Base-by-base conservation (phyloP, 345 rosid genomes). In the Anastatica hierochuntica region DNA sequence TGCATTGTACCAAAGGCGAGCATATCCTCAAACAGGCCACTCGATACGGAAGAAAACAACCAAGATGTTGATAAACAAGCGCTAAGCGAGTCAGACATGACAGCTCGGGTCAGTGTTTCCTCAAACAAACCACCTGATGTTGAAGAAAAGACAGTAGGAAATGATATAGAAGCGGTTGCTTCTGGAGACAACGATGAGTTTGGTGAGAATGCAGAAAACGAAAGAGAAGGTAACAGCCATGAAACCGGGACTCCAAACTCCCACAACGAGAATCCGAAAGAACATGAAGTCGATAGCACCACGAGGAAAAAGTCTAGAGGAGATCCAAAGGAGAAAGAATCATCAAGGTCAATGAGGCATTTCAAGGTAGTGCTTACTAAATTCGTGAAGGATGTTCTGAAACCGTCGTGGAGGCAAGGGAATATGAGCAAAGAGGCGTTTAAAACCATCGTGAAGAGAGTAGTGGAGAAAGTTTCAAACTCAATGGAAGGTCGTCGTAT, bases 351-450 rank as follows among this genome's bases (percentile, higher is more conserved):
- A 36, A 63, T 63, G 74, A 83, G 75, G 71, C 83, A 72, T 69
- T 90, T 90, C 73, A 81, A 83, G 72, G 73, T 68, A 39, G 74
- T 79, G 43, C 78, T 87, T 58, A 95, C 95, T 18, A 74, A 79
- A 54, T 90, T 90, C 68, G 96, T 90, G n/a, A 90, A 90, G 74
- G 98, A 79, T 56, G 76, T 82, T 70, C 68, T 87, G 40, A 85
- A 77, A 77, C 98, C 98, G 1, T 82, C 94, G 3, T 90, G 96
- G 98, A 72, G 74, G 37, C 88, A 90, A 64, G 95, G 98, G 62
- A 79, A 82, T 63, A 87, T 90, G 95, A 90, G 96, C 74, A 90
- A 84, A 72, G 96, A 90, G 62, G 85, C 95, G 33, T 90, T 84
- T 53, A 90, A 90, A 74, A 90, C 85, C 24, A 81, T 90, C 36